Evolutionary conservation across 2,329 filamentous ascomycete genomes (phyloP).

Genomic region (Trichoderma sp.): DNA sequence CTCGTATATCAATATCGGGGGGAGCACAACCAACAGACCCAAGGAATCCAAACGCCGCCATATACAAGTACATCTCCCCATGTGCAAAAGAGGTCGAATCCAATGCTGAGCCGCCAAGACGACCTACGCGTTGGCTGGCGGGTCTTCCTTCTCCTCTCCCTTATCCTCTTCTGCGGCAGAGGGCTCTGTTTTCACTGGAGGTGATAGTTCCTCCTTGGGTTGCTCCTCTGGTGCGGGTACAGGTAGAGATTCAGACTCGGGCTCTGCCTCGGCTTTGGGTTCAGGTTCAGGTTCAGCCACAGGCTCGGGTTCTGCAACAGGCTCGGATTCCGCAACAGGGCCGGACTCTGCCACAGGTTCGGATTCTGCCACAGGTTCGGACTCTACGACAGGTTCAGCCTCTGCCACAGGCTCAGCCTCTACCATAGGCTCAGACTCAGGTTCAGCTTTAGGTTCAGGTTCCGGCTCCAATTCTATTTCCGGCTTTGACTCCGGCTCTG

Average conservation of each 20-base stretch:
- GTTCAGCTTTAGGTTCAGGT: neutral
- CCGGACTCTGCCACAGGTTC: too few relatives aligned
- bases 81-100: neutral
- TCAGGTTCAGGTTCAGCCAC: neutral
- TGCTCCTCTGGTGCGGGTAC: neutral
- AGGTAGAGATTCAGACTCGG: neutral
- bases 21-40: neutral
- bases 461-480: neutral
- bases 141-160: slow-evolving; percentile 17
- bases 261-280: neutral
- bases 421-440: neutral
- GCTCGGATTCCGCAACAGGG: too few relatives aligned
- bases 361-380: too few relatives aligned
- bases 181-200: neutral
- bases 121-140: slow-evolving; percentile 22
- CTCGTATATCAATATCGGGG: neutral
- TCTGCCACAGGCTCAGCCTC: neutral
- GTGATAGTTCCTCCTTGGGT: neutral
- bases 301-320: too few relatives aligned
- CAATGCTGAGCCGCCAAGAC: slow-evolving; percentile 17
- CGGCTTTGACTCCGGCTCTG: neutral
- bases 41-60: neutral
- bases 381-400: neutral
- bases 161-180: slow-evolving; percentile 5
- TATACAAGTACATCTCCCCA: neutral